Percentiles rank a stretch among this genome's conserved stretches.
Conservation (phyloP, 306 rosid genomes). For the Astragalus glycyphyllos region DNA sequence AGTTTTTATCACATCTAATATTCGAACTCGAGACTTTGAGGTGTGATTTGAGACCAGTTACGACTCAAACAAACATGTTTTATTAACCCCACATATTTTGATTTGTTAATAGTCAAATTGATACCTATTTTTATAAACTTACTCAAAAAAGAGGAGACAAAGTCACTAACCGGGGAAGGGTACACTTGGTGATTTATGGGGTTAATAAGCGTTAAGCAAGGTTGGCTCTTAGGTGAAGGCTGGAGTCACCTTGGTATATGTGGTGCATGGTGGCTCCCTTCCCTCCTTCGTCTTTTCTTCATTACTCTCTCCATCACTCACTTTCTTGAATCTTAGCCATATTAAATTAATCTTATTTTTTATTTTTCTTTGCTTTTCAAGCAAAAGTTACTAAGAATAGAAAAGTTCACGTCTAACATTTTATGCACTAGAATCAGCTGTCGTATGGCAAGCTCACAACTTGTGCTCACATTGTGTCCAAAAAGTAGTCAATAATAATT, state of each 20-base stretch:
- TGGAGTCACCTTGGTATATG: constrained; percentile 59
- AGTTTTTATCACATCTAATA: no score
- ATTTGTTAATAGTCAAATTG: no score
- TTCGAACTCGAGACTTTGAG: no score
- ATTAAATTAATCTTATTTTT: neutral
- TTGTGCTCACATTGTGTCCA: neutral
- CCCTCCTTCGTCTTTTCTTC: neutral
- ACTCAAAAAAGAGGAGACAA: constrained; percentile 24
- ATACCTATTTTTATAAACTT: no score
- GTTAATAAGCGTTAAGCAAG: constrained; percentile 18
- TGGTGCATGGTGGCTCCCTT: constrained; percentile 5
- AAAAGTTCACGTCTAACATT: constrained; percentile 18
- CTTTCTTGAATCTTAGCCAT: constrained; percentile 31
- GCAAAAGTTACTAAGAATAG: neutral
- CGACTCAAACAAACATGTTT: no score
- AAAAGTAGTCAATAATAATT: neutral
- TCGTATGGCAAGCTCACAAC: neutral
- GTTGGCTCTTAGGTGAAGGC: constrained; percentile 72
- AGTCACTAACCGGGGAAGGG: constrained; percentile 52
- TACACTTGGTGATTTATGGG: constrained; percentile 44
- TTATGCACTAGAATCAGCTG: neutral
- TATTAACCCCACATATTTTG: no score
- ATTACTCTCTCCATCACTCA: constrained; percentile 32
- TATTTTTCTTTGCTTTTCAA: neutral
- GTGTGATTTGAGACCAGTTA: no score